Evolutionary conservation across 2,329 filamentous ascomycete genomes (phyloP).

Genomic region (Fusarium sp.): DNA sequence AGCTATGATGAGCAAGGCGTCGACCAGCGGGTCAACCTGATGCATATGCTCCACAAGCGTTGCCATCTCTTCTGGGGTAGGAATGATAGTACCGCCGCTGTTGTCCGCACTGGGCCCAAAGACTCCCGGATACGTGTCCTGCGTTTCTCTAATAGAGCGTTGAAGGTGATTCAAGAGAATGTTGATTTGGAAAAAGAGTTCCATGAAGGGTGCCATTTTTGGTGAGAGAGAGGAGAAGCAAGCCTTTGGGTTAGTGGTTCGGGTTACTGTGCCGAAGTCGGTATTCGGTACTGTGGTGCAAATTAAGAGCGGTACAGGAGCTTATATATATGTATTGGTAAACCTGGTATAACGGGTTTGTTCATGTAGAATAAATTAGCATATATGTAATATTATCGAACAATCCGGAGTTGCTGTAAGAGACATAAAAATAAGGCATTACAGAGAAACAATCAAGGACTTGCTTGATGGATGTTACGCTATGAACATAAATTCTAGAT

Average conservation of each 20-base stretch:
- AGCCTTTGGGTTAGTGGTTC: accelerated
- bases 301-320: accelerated
- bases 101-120: not conserved
- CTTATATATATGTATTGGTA: not conserved
- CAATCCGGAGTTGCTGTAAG: accelerated
- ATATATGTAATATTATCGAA: accelerated
- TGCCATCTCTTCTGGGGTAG: not conserved
- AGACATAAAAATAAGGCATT: accelerated
- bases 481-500: not conserved
- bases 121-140: accelerated
- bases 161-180: not conserved
- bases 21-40: not conserved
- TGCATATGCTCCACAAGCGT: not conserved
- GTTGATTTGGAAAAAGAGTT: not conserved
- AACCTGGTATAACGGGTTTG: accelerated
- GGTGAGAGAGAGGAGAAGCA: accelerated
- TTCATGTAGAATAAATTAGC: accelerated
- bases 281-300: accelerated
- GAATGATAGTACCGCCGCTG: not conserved
- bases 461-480: accelerated
- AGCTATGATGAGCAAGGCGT: not conserved
- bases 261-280: accelerated
- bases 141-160: not conserved
- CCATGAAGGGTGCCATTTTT: not conserved
- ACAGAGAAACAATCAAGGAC: not conserved